phyloP scores from a whole-genome alignment of 257 asterid genomes.

The Jacaranda mimosifolia region DNA sequence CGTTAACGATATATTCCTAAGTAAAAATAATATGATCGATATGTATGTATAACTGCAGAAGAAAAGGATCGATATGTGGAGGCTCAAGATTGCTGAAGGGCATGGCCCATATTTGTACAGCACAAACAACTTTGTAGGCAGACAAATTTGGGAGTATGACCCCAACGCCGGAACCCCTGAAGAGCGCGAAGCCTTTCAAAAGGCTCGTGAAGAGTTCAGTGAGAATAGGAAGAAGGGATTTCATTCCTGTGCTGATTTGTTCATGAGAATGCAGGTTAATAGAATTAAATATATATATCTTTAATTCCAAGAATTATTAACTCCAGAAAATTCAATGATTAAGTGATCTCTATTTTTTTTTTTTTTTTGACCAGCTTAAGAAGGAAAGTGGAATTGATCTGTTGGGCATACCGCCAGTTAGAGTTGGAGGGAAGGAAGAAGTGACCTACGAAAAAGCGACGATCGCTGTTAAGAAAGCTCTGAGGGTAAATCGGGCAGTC shows the following conservation, averaged over 20 bases:
- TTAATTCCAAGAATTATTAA: background rate
- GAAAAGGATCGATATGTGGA: slow-evolving; percentile 61
- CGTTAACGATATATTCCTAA: too few relatives aligned
- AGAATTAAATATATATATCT: too few relatives aligned
- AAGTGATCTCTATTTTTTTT: background rate
- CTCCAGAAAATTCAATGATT: too few relatives aligned
- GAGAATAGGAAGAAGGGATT: slow-evolving; percentile 52
- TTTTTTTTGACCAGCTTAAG: slow-evolving; percentile 44
- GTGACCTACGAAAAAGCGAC: slow-evolving; percentile 57
- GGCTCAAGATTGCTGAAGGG: slow-evolving; percentile 66
- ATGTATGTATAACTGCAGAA: background rate
- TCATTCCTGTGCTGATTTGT: slow-evolving; percentile 58
- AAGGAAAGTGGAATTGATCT: slow-evolving; percentile 64
- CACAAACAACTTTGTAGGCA: slow-evolving; percentile 63
- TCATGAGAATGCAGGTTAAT: slow-evolving; percentile 64
- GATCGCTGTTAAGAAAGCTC: slow-evolving; percentile 62
- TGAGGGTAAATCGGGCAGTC: slow-evolving; percentile 60
- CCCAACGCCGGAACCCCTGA: slow-evolving; percentile 54
- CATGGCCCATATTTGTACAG: slow-evolving; percentile 55
- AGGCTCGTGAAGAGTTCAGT: slow-evolving; percentile 50
- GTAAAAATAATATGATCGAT: too few relatives aligned
- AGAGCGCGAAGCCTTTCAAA: slow-evolving; percentile 42
- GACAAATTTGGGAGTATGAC: slow-evolving; percentile 70
- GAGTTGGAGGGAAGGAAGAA: slow-evolving; percentile 56
- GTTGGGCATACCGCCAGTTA: slow-evolving; percentile 54